A percentile compares a stretch with the other conserved stretches of the same genome.
Evolutionary conservation across 1,139 yeast species (phyloP).

Genomic region (Suhomyces ambrosiae): DNA sequence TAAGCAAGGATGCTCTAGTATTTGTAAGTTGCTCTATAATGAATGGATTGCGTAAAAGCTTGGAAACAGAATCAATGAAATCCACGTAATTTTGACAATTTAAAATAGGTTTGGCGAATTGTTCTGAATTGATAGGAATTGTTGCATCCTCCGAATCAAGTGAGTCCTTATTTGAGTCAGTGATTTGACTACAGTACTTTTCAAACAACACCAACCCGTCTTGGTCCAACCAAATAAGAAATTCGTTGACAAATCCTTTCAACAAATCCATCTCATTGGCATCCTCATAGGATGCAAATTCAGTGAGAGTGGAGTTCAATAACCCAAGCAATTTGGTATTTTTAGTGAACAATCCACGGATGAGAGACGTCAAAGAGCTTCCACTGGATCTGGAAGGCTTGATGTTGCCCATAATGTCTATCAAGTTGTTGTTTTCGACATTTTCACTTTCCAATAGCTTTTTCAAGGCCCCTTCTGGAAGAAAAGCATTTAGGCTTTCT

Average conservation of each 20-base stretch:
- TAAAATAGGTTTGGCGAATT: slow-evolving; percentile 34
- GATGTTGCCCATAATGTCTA: slow-evolving; percentile 39
- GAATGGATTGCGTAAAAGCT: slow-evolving; percentile 41
- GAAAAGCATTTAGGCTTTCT: slow-evolving; percentile 1
- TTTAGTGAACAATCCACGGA: slow-evolving; percentile 47
- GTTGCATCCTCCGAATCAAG: slow-evolving; percentile 18
- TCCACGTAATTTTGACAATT: slow-evolving; percentile 35
- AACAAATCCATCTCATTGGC: slow-evolving; percentile 30
- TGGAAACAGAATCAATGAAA: slow-evolving; percentile 29
- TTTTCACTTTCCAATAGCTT: slow-evolving; percentile 25
- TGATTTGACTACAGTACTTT: slow-evolving; percentile 27
- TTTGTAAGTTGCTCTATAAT: slow-evolving; percentile 35
- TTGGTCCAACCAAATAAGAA: slow-evolving; percentile 42
- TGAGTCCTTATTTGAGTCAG: slow-evolving; percentile 10
- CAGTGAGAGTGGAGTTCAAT: slow-evolving; percentile 22
- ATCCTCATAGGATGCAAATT: slow-evolving; percentile 18
- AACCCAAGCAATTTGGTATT: slow-evolving; percentile 35
- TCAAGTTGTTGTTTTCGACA: slow-evolving; percentile 33
- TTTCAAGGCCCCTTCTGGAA: slow-evolving; percentile 9
- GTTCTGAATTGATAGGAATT: slow-evolving; percentile 20
- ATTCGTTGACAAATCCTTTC: slow-evolving; percentile 42
- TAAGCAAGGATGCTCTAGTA: slow-evolving; percentile 21
- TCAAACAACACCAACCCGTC: slow-evolving; percentile 36
- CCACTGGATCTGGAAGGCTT: slow-evolving; percentile 34
- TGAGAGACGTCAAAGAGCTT: slow-evolving; percentile 34